These are phyloP conservation scores for Penicillium sp. DNA, from an alignment of 2,329 filamentous ascomycete genomes.

Conservation along the genomic window DNA sequence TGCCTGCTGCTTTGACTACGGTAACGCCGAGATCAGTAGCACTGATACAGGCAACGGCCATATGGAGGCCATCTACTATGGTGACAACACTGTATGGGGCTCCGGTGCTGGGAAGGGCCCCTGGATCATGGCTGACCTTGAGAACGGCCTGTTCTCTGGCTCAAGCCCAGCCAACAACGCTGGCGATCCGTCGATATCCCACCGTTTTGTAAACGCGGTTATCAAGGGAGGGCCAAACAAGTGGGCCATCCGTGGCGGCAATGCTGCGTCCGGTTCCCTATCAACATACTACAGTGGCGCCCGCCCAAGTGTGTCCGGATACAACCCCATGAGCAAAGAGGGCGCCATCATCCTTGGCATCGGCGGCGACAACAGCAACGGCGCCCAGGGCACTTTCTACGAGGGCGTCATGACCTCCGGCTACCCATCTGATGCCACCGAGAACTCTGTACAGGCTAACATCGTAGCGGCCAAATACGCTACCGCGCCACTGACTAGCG, in stretches of 20 bases:
- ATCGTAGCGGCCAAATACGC: conserved; percentile 61
- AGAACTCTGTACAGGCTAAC: conserved; percentile 59
- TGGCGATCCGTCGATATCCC: conserved; percentile 52
- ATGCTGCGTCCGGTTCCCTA: conserved; percentile 54
- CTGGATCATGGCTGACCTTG: conserved; percentile 68
- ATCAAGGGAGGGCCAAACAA: conserved; percentile 57
- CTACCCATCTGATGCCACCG: conserved; percentile 59
- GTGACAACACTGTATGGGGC: conserved; percentile 56
- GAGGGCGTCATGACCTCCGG: conserved; percentile 64
- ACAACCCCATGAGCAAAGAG: conserved; percentile 64
- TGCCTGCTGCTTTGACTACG: conserved; percentile 53
- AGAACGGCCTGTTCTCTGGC: conserved; percentile 65
- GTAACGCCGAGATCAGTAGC: conserved; percentile 55
- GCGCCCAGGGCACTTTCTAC: conserved; percentile 63
- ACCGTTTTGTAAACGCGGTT: conserved; percentile 57
- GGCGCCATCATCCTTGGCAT: conserved; percentile 68
- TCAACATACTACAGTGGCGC: conserved; percentile 60
- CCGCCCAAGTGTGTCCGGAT: conserved; percentile 53
- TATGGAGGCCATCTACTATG: conserved; percentile 69
- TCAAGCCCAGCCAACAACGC: conserved; percentile 47
- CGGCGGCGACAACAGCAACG: conserved; percentile 63
- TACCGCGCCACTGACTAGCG: conserved; percentile 47
- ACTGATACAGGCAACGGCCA: conserved; percentile 59
- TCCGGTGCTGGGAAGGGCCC: conserved; percentile 58
- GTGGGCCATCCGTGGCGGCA: conserved; percentile 61